phyloP scores from a whole-genome alignment of 331 rosid genomes.

The Pyracantha coccinea region DNA sequence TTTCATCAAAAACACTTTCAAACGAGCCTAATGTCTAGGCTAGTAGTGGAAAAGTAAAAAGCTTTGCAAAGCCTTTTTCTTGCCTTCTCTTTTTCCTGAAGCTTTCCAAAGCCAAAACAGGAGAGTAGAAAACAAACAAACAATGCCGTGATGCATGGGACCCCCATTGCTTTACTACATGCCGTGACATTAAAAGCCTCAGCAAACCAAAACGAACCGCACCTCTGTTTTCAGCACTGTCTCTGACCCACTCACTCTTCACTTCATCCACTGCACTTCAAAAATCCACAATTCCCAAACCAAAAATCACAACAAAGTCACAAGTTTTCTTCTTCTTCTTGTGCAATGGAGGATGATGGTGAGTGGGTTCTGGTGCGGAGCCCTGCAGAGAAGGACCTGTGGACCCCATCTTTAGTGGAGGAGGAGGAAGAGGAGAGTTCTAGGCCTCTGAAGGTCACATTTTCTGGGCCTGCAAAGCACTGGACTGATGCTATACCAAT shows the following conservation, averaged over 20 bases:
- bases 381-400: conserved; percentile 47
- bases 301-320: background rate
- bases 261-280: background rate
- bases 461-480: conserved; percentile 52
- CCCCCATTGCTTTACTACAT: background rate
- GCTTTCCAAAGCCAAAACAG: background rate
- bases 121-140: background rate
- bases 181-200: background rate
- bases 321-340: background rate
- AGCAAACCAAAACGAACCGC: too few species aligned
- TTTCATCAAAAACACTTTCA: too few species aligned
- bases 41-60: too few species aligned
- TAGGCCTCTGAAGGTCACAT: conserved; percentile 59
- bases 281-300: background rate
- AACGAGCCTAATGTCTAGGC: too few species aligned
- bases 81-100: background rate
- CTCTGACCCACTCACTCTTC: background rate
- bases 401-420: conserved; percentile 39
- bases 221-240: too few species aligned
- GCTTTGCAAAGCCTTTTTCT: too few species aligned
- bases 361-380: conserved; percentile 43
- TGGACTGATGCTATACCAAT: conserved; percentile 93
- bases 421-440: conserved; percentile 27
- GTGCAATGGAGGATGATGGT: conserved; percentile 42
- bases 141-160: background rate